These are phyloP conservation scores for Lumnitzera littorea DNA, from an alignment of 345 rosid species.

Conservation along the genomic window DNA sequence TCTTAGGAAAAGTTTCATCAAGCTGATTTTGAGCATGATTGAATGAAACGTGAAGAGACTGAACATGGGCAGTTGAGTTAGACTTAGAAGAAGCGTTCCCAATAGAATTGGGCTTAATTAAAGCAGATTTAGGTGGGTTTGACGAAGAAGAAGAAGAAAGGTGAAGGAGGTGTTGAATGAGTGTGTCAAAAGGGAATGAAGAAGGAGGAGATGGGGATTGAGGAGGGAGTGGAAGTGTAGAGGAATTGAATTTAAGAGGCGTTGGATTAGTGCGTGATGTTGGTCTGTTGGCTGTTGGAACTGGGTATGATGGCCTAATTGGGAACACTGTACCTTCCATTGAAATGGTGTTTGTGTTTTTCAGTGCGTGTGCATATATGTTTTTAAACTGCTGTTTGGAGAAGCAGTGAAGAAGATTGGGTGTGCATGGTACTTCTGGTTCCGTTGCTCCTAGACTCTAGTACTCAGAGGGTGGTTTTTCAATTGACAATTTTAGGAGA, in stretches of 20 bases:
- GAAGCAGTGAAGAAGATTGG: no score
- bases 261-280: constrained; percentile 16
- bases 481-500: neutral
- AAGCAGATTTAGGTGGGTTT: neutral
- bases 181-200: constrained; percentile 54
- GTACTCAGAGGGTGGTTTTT: no score
- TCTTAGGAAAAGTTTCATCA: constrained; percentile 12
- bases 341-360: neutral
- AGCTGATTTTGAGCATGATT: constrained; percentile 23
- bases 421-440: no score
- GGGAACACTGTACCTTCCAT: constrained; percentile 77
- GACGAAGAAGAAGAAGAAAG: constrained; percentile 41
- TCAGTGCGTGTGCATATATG: no score
- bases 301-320: constrained; percentile 44
- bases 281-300: constrained; percentile 24
- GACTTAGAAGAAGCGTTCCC: constrained; percentile 3
- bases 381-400: no score
- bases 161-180: constrained; percentile 70
- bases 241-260: constrained; percentile 54
- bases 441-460: no score
- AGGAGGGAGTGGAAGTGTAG: constrained; percentile 52
- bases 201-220: constrained; percentile 35
- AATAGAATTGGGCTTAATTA: constrained; percentile 1
- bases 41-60: constrained; percentile 34
- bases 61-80: constrained; percentile 19